These are phyloP conservation scores for Friedmanniomyces simplex DNA, from an alignment of 495 filamentous ascomycete genomes.

Conservation along the genomic window DNA sequence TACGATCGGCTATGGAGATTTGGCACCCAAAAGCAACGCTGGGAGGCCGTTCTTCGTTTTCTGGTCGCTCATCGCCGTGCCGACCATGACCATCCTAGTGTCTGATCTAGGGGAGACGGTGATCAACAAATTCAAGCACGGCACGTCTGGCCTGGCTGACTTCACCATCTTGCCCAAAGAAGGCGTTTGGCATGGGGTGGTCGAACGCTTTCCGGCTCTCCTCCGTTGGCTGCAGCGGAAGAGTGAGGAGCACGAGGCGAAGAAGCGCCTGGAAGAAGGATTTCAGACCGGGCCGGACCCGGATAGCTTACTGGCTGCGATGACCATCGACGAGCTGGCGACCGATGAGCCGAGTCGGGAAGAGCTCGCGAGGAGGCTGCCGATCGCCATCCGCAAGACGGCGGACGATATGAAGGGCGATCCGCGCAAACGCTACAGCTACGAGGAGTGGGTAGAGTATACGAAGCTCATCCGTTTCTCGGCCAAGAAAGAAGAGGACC, in stretches of 20 bases:
- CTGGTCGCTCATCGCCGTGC: conserved; percentile 47
- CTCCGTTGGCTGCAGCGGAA: conserved; percentile 31
- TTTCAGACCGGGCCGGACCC: conserved; percentile 28
- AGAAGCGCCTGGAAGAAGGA: conserved; percentile 39
- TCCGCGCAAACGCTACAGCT: conserved; percentile 41
- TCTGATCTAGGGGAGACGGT: conserved; percentile 55
- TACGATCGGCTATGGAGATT: conserved; percentile 37
- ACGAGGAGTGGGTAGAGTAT: conserved; percentile 57
- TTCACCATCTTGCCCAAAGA: conserved; percentile 48
- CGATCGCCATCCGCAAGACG: conserved; percentile 42
- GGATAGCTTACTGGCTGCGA: background rate
- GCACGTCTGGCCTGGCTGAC: conserved; percentile 43
- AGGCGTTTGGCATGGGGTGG: conserved; percentile 37
- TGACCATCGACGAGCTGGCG: conserved; percentile 41
- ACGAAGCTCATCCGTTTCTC: conserved; percentile 52
- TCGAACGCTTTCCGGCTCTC: conserved; percentile 37
- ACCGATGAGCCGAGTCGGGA: conserved; percentile 27
- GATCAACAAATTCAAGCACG: conserved; percentile 46
- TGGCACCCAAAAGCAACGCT: conserved; percentile 33
- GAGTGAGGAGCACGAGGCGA: conserved; percentile 25
- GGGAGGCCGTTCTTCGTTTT: conserved; percentile 37
- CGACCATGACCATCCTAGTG: conserved; percentile 59
- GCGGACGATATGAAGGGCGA: conserved; percentile 36
- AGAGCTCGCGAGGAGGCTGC: conserved; percentile 41
- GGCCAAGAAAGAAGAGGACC: conserved; percentile 20